Evolutionary conservation across 768 basidiomycete genomes (phyloP).

Genomic region (Dioszegia hungarica): DNA sequence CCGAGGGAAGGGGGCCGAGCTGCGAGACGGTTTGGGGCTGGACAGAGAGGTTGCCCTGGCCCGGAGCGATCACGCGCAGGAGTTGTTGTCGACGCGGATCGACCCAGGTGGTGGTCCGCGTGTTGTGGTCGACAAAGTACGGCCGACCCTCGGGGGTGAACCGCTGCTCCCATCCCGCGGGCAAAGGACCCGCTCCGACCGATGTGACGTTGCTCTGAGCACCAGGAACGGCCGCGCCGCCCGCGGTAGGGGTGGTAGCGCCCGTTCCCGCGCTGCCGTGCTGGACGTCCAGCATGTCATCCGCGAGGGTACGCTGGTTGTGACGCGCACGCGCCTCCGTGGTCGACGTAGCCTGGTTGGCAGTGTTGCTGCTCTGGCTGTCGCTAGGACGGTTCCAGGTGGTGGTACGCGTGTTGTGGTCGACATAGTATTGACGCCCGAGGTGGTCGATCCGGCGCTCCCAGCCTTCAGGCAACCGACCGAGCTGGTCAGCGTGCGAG

Average conservation of each 20-base stretch:
- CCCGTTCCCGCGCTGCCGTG: constrained; percentile 17
- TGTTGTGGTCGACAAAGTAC: constrained; percentile 99
- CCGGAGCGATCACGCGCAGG: constrained; percentile 93
- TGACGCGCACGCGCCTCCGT: constrained; percentile 49
- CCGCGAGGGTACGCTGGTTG: constrained; percentile 49
- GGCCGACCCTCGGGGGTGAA: constrained; percentile 97
- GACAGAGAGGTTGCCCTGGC: constrained; percentile 70
- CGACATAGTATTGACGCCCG: constrained; percentile 94
- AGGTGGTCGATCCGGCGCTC: constrained; percentile 95
- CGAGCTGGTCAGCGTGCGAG: constrained; percentile 89
- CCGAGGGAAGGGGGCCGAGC: constrained; percentile 91
- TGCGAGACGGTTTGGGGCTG: constrained; percentile 96
- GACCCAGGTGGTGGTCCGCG: constrained; percentile 99
- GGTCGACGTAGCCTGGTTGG: constrained; percentile 41
- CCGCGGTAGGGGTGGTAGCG: constrained; percentile 31
- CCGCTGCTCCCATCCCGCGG: constrained; percentile 97
- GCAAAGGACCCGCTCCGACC: constrained; percentile 78
- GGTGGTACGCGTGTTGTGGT: constrained; percentile 94
- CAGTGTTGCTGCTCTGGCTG: constrained; percentile 70
- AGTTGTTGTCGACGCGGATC: constrained; percentile 96
- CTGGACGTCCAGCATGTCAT: constrained; percentile 48
- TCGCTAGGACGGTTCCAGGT: constrained; percentile 92
- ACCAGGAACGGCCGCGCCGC: constrained; percentile 25
- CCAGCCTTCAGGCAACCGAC: constrained; percentile 86
- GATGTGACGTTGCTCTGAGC: constrained; percentile 54